Evolutionary conservation across 345 rosid species (phyloP).

Genomic region (Geranium brycei): DNA sequence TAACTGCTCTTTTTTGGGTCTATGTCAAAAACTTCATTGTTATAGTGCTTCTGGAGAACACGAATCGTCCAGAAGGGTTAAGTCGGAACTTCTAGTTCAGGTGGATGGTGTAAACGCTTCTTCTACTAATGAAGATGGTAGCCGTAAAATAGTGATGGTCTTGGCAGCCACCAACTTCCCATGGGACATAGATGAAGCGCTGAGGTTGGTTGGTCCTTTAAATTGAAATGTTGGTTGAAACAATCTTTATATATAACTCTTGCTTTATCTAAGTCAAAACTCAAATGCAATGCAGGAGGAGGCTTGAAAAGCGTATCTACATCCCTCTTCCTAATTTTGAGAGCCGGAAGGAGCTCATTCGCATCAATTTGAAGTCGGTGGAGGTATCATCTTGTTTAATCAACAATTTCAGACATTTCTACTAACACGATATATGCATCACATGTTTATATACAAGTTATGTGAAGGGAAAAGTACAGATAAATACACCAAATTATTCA

Average conservation of each 20-base stretch:
- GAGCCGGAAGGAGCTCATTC: constrained; percentile 93
- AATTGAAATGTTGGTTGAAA: background rate
- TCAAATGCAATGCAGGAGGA: constrained; percentile 56
- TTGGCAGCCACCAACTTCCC: constrained; percentile 99
- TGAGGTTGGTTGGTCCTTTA: constrained; percentile 37
- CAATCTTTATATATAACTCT: background rate
- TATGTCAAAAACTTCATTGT: constrained; percentile 1
- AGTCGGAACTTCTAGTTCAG: constrained; percentile 99
- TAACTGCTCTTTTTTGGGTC: background rate
- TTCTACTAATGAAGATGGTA: constrained; percentile 90
- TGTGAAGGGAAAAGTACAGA: no score
- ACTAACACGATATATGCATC: no score
- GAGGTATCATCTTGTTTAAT: constrained; percentile 42
- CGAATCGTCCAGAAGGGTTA: constrained; percentile 97
- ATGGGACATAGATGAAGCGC: constrained; percentile 99
- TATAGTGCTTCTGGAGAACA: constrained; percentile 93
- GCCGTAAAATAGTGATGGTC: constrained; percentile 94
- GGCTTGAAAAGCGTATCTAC: constrained; percentile 96
- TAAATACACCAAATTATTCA: no score
- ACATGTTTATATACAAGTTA: no score
- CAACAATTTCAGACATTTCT: background rate
- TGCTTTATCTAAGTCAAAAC: background rate
- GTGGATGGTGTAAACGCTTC: constrained; percentile 94
- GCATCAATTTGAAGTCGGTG: constrained; percentile 87
- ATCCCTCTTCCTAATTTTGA: constrained; percentile 97